Base-by-base conservation (phyloP, 2,329 filamentous ascomycete genomes). In the Chaetothyriales sp. region DNA sequence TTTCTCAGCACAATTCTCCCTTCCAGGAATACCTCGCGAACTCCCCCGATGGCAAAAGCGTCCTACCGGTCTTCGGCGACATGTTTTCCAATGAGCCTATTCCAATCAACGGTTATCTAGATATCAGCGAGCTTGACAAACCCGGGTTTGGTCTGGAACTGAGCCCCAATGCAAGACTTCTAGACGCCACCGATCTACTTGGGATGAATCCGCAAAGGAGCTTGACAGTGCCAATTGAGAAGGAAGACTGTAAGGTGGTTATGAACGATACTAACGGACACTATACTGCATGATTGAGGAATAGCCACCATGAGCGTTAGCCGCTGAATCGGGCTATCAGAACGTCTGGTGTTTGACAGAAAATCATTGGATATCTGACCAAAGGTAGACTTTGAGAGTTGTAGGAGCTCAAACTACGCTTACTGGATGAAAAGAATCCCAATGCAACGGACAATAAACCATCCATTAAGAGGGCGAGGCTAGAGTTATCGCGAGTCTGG, bases 11-110 rank as follows among this genome's bases (percentile, higher is more conserved):
- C 57, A 94, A 95, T 71, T 86, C 85, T 13, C 89, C 89, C 4
- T 95, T 95, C 77, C 89, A 95, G 68, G 89, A 95, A 69, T 95
- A 95, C 65, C 77, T 95, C 20, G 89, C 89, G 60, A 95, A 95
- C 71, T 94, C 88, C 1, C 80, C 89, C 0, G 89, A 95, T 62
- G 89, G 89, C 47, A 86, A 88, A 73, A 89, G 82, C 56, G 89
- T 95, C 18, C 72, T 90, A 56, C 89, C 89, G 1, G 89, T 95
- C 5, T 95, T 95, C 67, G 89, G 89, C 37, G 86, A 94, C 61
- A 74, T 95, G 49, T 95, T 95, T 70, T 63, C 85, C 37, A 89
- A 95, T 67, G 89, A 95, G 72, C 89, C 89, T 4, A 90, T 95
- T 54, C 89, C 89, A 1, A 80, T 75, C 10, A 83, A 88, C 61